Base-by-base conservation (phyloP, 1,284 basidiomycete species). In the Cryptococcus jaspeensis region DNA sequence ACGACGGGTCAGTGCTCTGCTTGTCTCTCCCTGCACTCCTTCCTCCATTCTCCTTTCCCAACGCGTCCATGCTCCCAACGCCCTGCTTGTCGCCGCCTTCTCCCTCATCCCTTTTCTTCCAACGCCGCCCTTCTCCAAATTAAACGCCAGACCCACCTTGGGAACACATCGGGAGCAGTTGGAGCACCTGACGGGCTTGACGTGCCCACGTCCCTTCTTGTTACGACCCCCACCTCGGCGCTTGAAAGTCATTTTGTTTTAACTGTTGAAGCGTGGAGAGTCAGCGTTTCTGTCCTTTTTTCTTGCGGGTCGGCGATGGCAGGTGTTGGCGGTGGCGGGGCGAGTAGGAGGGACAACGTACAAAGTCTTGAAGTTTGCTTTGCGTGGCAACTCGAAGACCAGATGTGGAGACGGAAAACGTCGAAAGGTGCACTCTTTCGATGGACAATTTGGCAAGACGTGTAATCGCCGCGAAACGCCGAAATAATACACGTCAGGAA, bases 191-290 rank as follows among this genome's bases (percentile, higher is more conserved):
- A 99, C 85, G 79, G 91, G 92, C 64, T 79, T 83, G 79, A 92
- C 90, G 81, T 96, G 92, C 80, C 96, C 95, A 77, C 96, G 92
- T 75, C 95, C 93, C 81, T 95, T 91, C 84, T 94, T 94, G 91
- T 95, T 95, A 75, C 92, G 90, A 73, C 92, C 95, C 78, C 87
- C 88, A 84, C 91, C 92, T 89, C 95, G 90, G 89, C 95, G 89
- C 84, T 98, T 98, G 85, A 95, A 97, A 72, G 94, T 98, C 95
- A 77, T 77, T 55, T 67, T 75, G 70, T 50, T 43, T 20, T 18
- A 43, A 23, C 23, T 32, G 28, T 43, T 43, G 41, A 43, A 32
- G 45, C 11, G 25, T 47, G 13, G 32, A 47, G 23, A 47, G 45
- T n/a, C 16, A 41, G 40, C 40, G 28, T 32, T 32, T 32, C 5